Percentiles rank a stretch among this genome's conserved stretches.
Conservation (phyloP, 1,284 basidiomycete species). For the Fomitopsis schrenkii region DNA sequence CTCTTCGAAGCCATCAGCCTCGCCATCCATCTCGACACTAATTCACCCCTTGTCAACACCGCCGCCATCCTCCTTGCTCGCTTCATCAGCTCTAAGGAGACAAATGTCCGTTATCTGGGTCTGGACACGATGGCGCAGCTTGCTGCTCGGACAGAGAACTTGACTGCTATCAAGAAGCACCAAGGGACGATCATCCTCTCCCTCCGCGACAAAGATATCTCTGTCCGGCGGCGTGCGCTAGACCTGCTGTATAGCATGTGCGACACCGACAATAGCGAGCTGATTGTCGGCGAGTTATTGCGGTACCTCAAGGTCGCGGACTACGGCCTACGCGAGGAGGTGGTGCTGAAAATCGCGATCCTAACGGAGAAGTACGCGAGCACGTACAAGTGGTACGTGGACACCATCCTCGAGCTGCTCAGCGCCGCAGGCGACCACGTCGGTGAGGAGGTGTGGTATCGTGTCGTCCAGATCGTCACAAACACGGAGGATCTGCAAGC, state of each 20-base stretch:
- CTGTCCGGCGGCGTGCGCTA: slow-evolving; percentile 89
- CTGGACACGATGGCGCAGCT: slow-evolving; percentile 98
- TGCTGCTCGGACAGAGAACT: slow-evolving; percentile 86
- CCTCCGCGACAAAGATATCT: slow-evolving; percentile 95
- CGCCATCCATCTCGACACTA: slow-evolving; percentile 94
- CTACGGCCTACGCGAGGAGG: slow-evolving; percentile 94
- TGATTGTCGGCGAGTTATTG: slow-evolving; percentile 92
- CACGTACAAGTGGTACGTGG: slow-evolving; percentile 95
- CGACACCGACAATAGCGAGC: slow-evolving; percentile 91
- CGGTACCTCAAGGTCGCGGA: slow-evolving; percentile 93
- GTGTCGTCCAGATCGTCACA: slow-evolving; percentile 96
- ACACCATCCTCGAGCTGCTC: slow-evolving; percentile 93
- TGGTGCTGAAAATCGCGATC: slow-evolving; percentile 98
- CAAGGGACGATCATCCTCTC: slow-evolving; percentile 94
- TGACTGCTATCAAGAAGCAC: slow-evolving; percentile 93
- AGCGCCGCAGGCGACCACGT: slow-evolving; percentile 97
- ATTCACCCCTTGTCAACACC: slow-evolving; percentile 83
- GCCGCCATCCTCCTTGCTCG: slow-evolving; percentile 92
- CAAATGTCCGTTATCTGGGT: slow-evolving; percentile 97
- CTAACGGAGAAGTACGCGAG: slow-evolving; percentile 97
- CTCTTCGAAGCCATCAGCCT: slow-evolving; percentile 97
- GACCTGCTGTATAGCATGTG: slow-evolving; percentile 99
- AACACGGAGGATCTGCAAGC: slow-evolving; percentile 96
- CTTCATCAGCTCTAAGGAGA: slow-evolving; percentile 97
- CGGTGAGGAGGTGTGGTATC: slow-evolving; percentile 99